Percentiles rank a stretch among this genome's conserved stretches.
These are phyloP conservation scores for Dispira parvispora DNA, from an alignment of 192 early-diverging fungal species.

Conservation along the genomic window DNA sequence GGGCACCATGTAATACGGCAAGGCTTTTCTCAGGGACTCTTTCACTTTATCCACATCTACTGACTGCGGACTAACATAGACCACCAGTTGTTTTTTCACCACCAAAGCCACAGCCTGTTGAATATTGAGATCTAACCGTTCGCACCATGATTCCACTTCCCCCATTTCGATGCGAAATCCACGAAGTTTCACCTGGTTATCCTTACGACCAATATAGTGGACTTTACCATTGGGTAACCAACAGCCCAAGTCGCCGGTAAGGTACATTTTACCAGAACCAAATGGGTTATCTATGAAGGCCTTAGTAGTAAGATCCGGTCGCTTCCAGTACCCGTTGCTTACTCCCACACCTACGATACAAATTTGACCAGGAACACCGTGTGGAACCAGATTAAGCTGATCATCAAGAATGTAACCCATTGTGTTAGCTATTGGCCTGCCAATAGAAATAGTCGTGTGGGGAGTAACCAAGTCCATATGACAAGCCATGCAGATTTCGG, in stretches of 20 bases:
- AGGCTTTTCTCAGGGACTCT: too few relatives aligned
- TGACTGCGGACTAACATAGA: too few relatives aligned
- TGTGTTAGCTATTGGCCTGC: background rate
- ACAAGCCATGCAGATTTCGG: background rate
- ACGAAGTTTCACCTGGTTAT: conserved; percentile 21
- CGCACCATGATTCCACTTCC: too few relatives aligned
- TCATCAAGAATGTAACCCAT: conserved; percentile 2
- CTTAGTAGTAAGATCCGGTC: conserved; percentile 18
- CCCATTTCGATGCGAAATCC: conserved; percentile 20
- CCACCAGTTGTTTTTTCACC: too few relatives aligned
- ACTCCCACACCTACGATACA: conserved; percentile 12
- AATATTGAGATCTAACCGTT: too few relatives aligned
- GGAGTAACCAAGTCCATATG: background rate
- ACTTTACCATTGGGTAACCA: conserved; percentile 19
- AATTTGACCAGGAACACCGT: background rate
- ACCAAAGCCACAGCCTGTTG: too few relatives aligned
- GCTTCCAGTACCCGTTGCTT: conserved; percentile 20
- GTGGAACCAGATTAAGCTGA: background rate
- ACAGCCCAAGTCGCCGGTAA: conserved; percentile 18
- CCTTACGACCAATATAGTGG: conserved; percentile 17
- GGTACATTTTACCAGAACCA: conserved; percentile 15
- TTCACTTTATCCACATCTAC: too few relatives aligned
- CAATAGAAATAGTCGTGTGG: background rate
- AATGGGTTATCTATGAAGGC: conserved; percentile 25
- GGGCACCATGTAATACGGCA: conserved; percentile 6